Evolutionary conservation across 2,329 filamentous ascomycete species (phyloP), one percentile per base, ranked within the genome.

Genomic region (Exophiala sp.): DNA sequence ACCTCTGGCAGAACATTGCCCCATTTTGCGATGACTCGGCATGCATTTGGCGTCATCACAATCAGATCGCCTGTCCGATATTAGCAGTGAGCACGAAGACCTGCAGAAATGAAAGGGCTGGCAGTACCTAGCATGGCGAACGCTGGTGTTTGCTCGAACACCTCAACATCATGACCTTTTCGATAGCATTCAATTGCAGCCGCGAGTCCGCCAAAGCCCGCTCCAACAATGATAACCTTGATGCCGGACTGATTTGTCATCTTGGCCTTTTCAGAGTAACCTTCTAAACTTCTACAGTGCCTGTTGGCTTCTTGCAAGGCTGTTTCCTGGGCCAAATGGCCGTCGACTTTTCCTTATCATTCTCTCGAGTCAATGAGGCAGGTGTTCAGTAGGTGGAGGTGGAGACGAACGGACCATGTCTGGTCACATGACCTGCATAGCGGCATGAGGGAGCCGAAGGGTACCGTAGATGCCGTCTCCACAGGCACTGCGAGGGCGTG

Each of bases 211-310:
- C 49, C 52, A 18, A 56, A 58, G 3, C 61, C 59, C 12, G 57
- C 61, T n/a, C 61, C 61, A 18, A 59, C 47, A 24, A 63, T 55
- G 7, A 58, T n/a, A 9, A 55, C 48, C n/a, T 56, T 46, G 32
- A 46, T 39, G 36, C 36, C 36, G 10, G 24, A 29, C 24, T 29
- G 5, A 5, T 29, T 29, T 29, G 24, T 29, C 24, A 29, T 29
- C 5, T 29, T 29, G 24, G 5, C 24, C 3, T 29, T 18, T 18
- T 18, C 16, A 18, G 16, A 18, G 16, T 18, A 18, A 18, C 16
- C 16, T 18, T 18, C 16, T 18, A 18, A 18, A 18, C 16, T 18
- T 18, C 16, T 18, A 18, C 16, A 3, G 16, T 18, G 16, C 16
- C 16, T 18, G 16, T 18, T 18, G 16, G 16, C 16, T 18, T 18